Percentiles rank a stretch among this genome's conserved stretches.
These are phyloP conservation scores for Podaxis carcinomalis DNA, from an alignment of 768 basidiomycete species.

Conservation along the genomic window DNA sequence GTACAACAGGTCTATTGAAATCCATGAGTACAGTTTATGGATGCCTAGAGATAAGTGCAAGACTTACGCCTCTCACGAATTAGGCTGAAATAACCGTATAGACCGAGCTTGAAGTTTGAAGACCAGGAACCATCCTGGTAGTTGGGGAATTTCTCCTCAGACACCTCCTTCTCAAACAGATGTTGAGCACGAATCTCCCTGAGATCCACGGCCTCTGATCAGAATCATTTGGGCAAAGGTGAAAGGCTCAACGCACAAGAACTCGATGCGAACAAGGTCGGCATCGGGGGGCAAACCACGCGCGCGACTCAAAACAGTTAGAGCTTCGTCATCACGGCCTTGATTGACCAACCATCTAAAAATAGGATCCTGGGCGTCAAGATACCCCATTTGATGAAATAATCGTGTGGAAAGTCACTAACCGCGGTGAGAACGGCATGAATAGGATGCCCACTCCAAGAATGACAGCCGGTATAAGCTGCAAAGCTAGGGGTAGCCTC, in stretches of 20 bases:
- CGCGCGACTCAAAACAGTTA: constrained; percentile 56
- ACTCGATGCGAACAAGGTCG: constrained; percentile 70
- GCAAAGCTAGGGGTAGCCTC: constrained; percentile 70
- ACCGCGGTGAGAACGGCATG: constrained; percentile 79
- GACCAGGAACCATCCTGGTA: constrained; percentile 56
- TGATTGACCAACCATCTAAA: constrained; percentile 71
- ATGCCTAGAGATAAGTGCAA: neutral
- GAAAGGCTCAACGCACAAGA: constrained; percentile 42
- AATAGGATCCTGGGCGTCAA: neutral
- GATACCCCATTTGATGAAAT: neutral
- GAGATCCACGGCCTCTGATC: neutral
- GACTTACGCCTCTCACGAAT: constrained; percentile 42
- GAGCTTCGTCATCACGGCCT: constrained; percentile 72
- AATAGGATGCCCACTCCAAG: constrained; percentile 68
- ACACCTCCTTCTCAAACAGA: constrained; percentile 67
- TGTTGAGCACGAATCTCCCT: constrained; percentile 74
- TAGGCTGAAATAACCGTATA: constrained; percentile 59
- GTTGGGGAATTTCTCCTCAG: constrained; percentile 51
- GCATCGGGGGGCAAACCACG: constrained; percentile 51
- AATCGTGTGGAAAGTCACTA: constrained; percentile 11
- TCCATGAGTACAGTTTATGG: neutral
- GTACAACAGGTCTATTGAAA: constrained; percentile 46
- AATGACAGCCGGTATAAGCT: constrained; percentile 69
- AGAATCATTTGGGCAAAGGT: neutral
- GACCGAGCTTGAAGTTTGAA: constrained; percentile 59